Base-by-base conservation (phyloP, 495 filamentous ascomycete genomes). In the Thermothielavioides terrestris region DNA sequence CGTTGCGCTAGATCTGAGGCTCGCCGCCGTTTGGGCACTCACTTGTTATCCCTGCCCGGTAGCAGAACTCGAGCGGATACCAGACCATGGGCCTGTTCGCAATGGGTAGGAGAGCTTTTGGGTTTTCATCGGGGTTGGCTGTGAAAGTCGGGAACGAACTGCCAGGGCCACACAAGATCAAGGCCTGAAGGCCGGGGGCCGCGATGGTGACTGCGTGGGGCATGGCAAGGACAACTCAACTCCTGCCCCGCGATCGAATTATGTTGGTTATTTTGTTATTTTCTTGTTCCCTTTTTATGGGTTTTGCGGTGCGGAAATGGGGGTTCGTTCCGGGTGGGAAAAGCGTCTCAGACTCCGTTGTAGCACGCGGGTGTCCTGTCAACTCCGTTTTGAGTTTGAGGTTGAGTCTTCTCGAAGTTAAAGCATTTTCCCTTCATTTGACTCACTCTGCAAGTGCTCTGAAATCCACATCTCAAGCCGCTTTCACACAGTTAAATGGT, bases 71-170 rank as follows among this genome's bases (percentile, higher is more conserved):
- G 38, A 98, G 73, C 0, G 88, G 82, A 66, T 95, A 97, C 80
- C 84, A 95, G 28, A 98, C 78, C 92, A 97, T 95, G 0, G 91
- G 91, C 48, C 89, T 75, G 67, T 97, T 97, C 48, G 91, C 92
- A 44, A 97, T 85, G 7, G 89, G 89, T 22, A 97, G 71, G 8
- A 98, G 78, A 40, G 86, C 86, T 69, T 97, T 98, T 3, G 90
- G 90, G 48, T 83, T 83, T 59, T 94, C 88, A 64, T 91, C 84
- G 4, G 90, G 84, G 46, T 85, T 87, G 7, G 87, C 82, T 3
- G 89, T 95, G 68, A 97, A 95, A 0, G 94, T 95, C 31, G 85
- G 86, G 47, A 97, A 83, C 2, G 85, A 90, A 12, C 86, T 82
- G 46, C 94, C 92, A 40, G 91, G 89, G 1, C 90, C 90, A 56